Evolutionary conservation across 2,329 filamentous ascomycete species (phyloP).

Genomic region (Aspergillus sp.): DNA sequence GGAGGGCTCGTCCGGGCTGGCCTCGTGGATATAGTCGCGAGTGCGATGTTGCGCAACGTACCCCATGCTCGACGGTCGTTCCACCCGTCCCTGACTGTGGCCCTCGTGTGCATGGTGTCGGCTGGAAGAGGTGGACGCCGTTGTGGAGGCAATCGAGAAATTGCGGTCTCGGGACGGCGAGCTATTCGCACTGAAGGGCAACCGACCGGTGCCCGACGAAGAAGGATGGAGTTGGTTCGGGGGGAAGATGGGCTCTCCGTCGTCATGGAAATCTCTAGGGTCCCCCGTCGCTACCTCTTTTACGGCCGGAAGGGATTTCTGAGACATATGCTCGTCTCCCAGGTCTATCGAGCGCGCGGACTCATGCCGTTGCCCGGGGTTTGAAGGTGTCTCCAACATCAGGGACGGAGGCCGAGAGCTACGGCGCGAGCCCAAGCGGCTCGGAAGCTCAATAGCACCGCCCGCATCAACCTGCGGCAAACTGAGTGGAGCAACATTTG

Average conservation of each 20-base stretch:
- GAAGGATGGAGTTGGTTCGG: conserved; percentile 25
- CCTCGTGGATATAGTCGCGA: conserved; percentile 48
- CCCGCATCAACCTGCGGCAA: conserved; percentile 62
- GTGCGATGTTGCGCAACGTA: conserved; percentile 51
- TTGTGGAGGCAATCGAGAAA: conserved; percentile 38
- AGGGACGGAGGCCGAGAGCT: conserved; percentile 49
- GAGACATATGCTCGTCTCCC: conserved; percentile 11
- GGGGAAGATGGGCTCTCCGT: conserved; percentile 9
- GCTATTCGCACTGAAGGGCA: conserved; percentile 43
- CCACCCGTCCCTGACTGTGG: conserved; percentile 19
- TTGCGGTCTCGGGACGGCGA: conserved; percentile 38
- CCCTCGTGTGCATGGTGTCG: conserved; percentile 29
- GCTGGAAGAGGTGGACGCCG: conserved; percentile 38
- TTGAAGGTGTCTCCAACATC: conserved; percentile 33
- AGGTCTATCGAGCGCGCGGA: conserved; percentile 16
- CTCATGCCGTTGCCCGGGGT: conserved; percentile 61
- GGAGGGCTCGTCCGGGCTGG: conserved; percentile 36
- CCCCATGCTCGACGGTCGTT: conserved; percentile 50
- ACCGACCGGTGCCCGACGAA: conserved; percentile 33
- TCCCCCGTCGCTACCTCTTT: conserved; percentile 17
- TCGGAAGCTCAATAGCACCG: conserved; percentile 63
- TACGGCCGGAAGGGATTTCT: conserved; percentile 18
- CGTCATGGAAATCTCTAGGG: conserved; percentile 13
- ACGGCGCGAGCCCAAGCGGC: conserved; percentile 60
- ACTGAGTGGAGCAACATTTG: conserved; percentile 42